Base-by-base conservation (phyloP, 2,329 filamentous ascomycete genomes). In the Passalora sequoiae region DNA sequence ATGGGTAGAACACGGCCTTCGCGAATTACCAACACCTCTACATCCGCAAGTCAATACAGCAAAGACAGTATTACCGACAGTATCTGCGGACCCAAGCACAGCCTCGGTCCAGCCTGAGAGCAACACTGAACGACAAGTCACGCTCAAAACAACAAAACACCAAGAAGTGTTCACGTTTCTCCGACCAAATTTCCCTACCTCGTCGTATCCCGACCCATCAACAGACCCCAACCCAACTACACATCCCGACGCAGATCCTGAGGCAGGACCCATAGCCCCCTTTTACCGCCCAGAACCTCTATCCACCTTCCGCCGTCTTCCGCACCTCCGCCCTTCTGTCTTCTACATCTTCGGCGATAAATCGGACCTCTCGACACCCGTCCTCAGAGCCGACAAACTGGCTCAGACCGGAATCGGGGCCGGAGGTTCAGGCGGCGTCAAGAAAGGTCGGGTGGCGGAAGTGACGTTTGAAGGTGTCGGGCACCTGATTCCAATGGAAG, bases 401-500 rank as follows among this genome's bases (percentile, higher is more conserved):
- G 64, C 70, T 1, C 50, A 69, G n/a, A 88, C 83, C 0, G 85
- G 85, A 1, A 65, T 67, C 0, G 84, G 80, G 0, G 66, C 76
- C 0, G 82, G 84, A 5, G 86, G 86, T 1, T 84, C 80, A 53
- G 78, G 87, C 13, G 77, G 84, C 36, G 70, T 62, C 3, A 64
- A 66, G n/a, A 75, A 75, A 9, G 86, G 84, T 0, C 72, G 80
- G 33, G 89, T 95, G 2, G 73, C 71, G 43, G 74, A 81, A 51
- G 74, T 86, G 4, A 70, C 79, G 12, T 66, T 92, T 6, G 67
- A 83, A 20, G 75, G 75, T 0, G 72, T 75, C 4, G 88, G 89
- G 0, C 91, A 97, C 64, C 65, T 96, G 30, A 78, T 96, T 20
- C 84, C 89, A 0, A 86, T 95, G 78, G 89, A 95, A 65, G 76